Base-by-base conservation (phyloP, 192 early-diverging fungal species). In the Phycomyces nitens region DNA sequence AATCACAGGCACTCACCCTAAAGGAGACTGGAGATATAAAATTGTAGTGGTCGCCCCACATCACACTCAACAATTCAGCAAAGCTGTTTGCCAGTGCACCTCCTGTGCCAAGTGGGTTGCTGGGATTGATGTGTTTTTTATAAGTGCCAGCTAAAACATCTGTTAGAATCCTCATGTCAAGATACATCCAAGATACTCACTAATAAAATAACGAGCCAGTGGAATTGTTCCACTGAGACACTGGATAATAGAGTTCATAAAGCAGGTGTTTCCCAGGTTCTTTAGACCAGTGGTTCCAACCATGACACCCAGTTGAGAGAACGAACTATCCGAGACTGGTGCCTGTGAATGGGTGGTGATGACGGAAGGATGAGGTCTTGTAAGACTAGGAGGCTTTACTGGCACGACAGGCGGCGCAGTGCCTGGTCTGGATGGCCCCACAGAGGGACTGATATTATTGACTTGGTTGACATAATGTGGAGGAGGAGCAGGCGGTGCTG, bases 181-280 rank as follows among this genome's bases (percentile, higher is more conserved):
- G 3, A 18, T 23, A 53, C 11, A 23, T 54, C 5, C 21, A 27
- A 27, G 15, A 27, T 3, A 67, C 69, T 61, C 62, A 74, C 72
- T 61, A 29, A 58, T 65, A 72, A 91, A 91, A 71, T 84, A 93
- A 8, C 88, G 81, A 14, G 85, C 79, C 21, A 93, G 77, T 5
- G 88, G 87, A 5, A 78, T 67, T 0, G 91, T 90, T 11, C 84
- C 88, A 27, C 81, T 86, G 21, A 93, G 76, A 56, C 88, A 90
- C 61, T 93, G 91, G 51, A 93, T 81, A 39, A 91, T 82, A 41
- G 89, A 85, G 70, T 93, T 93, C 91, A 92, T 91, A 65, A 83
- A 93, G 60, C 91, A 93, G 4, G 91, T 93, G 67, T 91, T 93
- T 58, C 91, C 91, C 57, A 93, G 69, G 69, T 93, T 93, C 40